These are phyloP conservation scores for Simplicillium sp. DNA, from an alignment of 2,329 filamentous ascomycete species.

Conservation along the genomic window DNA sequence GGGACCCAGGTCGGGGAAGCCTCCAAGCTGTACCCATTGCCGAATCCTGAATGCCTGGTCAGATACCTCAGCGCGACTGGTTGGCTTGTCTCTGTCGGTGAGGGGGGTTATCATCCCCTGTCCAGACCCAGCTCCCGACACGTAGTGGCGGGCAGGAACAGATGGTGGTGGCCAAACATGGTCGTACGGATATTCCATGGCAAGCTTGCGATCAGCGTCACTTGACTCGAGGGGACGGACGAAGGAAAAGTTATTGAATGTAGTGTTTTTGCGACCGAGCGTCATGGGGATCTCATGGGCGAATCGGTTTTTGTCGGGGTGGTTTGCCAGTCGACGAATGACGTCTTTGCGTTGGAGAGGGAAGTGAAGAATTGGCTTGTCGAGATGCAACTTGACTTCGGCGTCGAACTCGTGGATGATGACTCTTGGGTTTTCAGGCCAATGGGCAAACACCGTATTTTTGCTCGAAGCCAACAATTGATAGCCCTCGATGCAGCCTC, in stretches of 20 bases:
- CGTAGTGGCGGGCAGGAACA: conserved; percentile 54
- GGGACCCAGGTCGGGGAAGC: conserved; percentile 17
- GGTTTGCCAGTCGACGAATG: conserved; percentile 10
- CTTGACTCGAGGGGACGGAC: conserved; percentile 38
- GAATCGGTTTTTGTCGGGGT: conserved; percentile 27
- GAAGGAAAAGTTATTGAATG: conserved; percentile 61
- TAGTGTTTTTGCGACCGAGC: conserved; percentile 33
- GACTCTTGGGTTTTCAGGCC: conserved; percentile 55
- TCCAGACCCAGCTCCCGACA: conserved; percentile 22
- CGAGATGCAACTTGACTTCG: conserved; percentile 59
- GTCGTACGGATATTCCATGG: conserved; percentile 30
- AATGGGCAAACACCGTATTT: conserved; percentile 45
- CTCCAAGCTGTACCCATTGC: conserved; percentile 63
- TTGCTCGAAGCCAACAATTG: conserved; percentile 59
- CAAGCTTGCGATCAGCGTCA: conserved; percentile 19
- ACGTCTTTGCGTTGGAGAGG: conserved; percentile 16
- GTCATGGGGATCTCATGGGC: conserved; percentile 43
- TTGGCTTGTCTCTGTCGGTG: conserved; percentile 28
- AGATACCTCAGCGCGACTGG: conserved; percentile 48
- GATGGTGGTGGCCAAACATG: conserved; percentile 67
- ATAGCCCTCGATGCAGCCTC: conserved; percentile 73
- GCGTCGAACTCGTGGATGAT: conserved; percentile 68
- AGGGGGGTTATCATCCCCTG: conserved; percentile 14
- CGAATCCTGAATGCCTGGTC: conserved; percentile 64
- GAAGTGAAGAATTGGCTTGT: conserved; percentile 60